phyloP scores from a whole-genome alignment of 192 early-diverging fungal genomes.

The Gaertneriomyces semiglobifer region DNA sequence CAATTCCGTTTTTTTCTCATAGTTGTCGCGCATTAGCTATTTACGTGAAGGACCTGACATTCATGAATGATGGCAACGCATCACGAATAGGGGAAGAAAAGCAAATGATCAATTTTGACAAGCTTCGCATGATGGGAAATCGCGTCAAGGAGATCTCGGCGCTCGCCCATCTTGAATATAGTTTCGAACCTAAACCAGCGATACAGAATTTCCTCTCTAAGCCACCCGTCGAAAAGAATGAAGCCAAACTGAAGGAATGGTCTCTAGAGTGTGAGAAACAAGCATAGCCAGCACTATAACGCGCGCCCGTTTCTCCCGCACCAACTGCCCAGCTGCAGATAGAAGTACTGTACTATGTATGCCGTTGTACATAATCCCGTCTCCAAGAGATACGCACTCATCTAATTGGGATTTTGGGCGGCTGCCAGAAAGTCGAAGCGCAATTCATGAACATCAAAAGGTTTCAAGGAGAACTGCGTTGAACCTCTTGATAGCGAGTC shows the following conservation, averaged over 20 bases:
- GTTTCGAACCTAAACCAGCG: conserved; percentile 43
- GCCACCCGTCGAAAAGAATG: conserved; percentile 49
- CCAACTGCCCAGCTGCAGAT: too few species aligned
- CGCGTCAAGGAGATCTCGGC: conserved; percentile 52
- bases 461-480: neutral
- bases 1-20: neutral
- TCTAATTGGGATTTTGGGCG: too few species aligned
- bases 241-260: conserved; percentile 53
- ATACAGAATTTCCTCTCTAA: conserved; percentile 61
- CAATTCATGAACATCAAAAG: neutral
- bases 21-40: conserved; percentile 38
- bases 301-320: too few species aligned
- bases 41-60: conserved; percentile 60
- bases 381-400: too few species aligned
- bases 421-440: conserved; percentile 3
- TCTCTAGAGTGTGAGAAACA: conserved; percentile 47
- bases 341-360: too few species aligned
- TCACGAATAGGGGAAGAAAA: conserved; percentile 39
- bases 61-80: conserved; percentile 64
- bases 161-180: conserved; percentile 41
- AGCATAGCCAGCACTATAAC: too few species aligned
- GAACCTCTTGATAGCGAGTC: conserved; percentile 24
- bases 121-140: conserved; percentile 61
- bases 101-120: conserved; percentile 62
- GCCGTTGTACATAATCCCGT: too few species aligned